phyloP scores from a whole-genome alignment of 1,284 basidiomycete species.

The Ganoderma resinaceum region DNA sequence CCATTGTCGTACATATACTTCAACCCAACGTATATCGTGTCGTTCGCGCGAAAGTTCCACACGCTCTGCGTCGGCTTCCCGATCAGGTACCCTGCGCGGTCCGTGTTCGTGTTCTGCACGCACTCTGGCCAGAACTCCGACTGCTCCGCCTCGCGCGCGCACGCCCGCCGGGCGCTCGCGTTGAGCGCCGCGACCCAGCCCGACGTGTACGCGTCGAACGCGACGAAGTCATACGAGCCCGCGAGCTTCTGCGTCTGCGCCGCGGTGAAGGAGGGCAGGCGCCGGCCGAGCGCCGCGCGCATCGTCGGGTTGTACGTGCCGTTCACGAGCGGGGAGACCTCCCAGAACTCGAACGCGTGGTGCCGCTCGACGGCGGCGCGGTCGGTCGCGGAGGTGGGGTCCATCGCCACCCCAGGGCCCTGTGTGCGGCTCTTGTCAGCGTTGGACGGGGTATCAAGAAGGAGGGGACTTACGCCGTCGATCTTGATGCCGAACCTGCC shows the following conservation, averaged over 20 bases:
- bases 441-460: neutral
- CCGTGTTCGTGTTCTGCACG: neutral
- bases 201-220: conserved; percentile 7
- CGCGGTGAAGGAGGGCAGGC: neutral
- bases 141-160: neutral
- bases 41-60: conserved; percentile 8
- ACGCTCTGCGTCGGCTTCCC: conserved; percentile 7
- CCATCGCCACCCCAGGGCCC: conserved; percentile 1
- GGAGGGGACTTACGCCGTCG: neutral
- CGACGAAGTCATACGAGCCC: conserved; percentile 6
- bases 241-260: conserved; percentile 3
- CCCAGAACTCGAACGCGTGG: conserved; percentile 8
- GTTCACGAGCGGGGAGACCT: conserved; percentile 6
- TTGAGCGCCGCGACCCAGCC: neutral
- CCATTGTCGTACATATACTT: conserved; percentile 2
- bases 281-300: neutral
- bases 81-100: neutral
- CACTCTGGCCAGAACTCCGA: conserved; percentile 5
- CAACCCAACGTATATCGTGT: neutral
- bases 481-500: conserved; percentile 8
- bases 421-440: neutral
- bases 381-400: neutral
- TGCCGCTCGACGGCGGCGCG: neutral
- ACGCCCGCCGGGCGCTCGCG: neutral
- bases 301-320: conserved; percentile 8